A percentile compares a stretch with the other conserved stretches of the same genome.
These are phyloP conservation scores for Pueraria montana DNA, from an alignment of 306 rosid genomes.

Conservation along the genomic window DNA sequence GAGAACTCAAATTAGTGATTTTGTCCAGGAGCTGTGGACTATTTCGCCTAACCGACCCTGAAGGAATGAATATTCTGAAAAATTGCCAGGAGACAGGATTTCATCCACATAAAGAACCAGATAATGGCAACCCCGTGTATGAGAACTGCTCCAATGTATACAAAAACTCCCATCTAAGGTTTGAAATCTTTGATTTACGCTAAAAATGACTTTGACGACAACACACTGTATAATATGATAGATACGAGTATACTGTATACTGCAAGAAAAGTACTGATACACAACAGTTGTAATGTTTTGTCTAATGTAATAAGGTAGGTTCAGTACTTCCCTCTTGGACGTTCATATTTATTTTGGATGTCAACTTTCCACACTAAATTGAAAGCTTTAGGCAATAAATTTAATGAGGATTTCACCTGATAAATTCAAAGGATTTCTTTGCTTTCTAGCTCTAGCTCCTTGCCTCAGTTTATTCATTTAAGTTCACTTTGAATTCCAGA, in stretches of 20 bases:
- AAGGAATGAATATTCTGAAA: slow-evolving; percentile 72
- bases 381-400: slow-evolving; percentile 3
- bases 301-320: slow-evolving; percentile 19
- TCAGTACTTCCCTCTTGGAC: background rate
- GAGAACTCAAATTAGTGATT: slow-evolving; percentile 9
- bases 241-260: slow-evolving; percentile 4
- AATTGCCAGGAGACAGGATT: slow-evolving; percentile 71
- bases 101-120: slow-evolving; percentile 75
- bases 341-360: background rate
- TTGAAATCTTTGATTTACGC: slow-evolving; percentile 87
- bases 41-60: slow-evolving; percentile 78
- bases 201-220: slow-evolving; percentile 45
- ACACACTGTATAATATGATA: slow-evolving; percentile 11
- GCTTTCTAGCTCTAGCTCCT: slow-evolving; percentile 5
- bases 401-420: slow-evolving; percentile 16
- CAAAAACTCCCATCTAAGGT: slow-evolving; percentile 78
- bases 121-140: slow-evolving; percentile 69
- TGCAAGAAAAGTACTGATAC: no score
- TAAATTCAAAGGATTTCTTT: slow-evolving; percentile 11
- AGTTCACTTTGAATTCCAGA: background rate
- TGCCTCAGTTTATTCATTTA: slow-evolving; percentile 21
- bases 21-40: slow-evolving; percentile 71
- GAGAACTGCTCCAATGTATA: slow-evolving; percentile 79
- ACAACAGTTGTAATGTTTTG: slow-evolving; percentile 31
- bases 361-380: background rate